A percentile compares a stretch with the other conserved stretches of the same genome.
phyloP scores from a whole-genome alignment of 345 rosid genomes.

The Boechera divaricarpa region DNA sequence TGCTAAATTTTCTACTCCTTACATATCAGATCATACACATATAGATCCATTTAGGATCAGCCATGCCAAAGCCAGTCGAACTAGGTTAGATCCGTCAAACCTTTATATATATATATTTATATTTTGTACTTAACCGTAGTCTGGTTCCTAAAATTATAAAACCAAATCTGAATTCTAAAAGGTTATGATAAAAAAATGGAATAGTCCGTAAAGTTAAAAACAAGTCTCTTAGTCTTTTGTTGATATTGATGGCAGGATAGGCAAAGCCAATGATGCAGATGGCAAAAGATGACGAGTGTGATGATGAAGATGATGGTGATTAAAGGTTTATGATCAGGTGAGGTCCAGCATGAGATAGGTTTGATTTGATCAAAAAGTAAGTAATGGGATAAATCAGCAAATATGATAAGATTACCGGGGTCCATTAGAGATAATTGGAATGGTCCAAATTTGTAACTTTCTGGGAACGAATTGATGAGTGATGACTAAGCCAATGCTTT shows the following conservation, averaged over 20 bases:
- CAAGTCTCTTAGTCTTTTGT: not conserved
- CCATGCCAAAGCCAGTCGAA: not conserved
- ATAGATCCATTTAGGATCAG: not conserved
- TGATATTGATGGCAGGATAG: constrained; percentile 29
- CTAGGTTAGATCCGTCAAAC: not conserved
- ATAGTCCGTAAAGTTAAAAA: not conserved
- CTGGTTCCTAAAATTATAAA: not conserved
- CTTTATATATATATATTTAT: too few relatives aligned
- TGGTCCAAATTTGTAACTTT: constrained; percentile 42
- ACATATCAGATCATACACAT: too few relatives aligned
- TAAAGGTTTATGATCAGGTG: constrained; percentile 7
- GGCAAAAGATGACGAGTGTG: constrained; percentile 42
- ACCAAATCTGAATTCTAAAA: not conserved
- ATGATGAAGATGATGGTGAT: constrained; percentile 28
- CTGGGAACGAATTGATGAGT: constrained; percentile 29
- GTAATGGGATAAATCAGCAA: constrained; percentile 28
- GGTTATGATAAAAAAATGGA: not conserved
- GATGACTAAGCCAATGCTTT: constrained; percentile 38
- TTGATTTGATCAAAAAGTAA: constrained; percentile 30
- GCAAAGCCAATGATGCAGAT: constrained; percentile 25
- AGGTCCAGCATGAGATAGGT: constrained; percentile 8
- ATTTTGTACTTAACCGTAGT: not conserved
- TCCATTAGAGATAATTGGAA: constrained; percentile 38
- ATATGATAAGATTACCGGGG: constrained; percentile 38
- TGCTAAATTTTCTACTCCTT: not conserved